Percentiles rank a stretch among this genome's conserved stretches.
Evolutionary conservation across 306 rosid species (phyloP).

Genomic region (Fragaria vesca): DNA sequence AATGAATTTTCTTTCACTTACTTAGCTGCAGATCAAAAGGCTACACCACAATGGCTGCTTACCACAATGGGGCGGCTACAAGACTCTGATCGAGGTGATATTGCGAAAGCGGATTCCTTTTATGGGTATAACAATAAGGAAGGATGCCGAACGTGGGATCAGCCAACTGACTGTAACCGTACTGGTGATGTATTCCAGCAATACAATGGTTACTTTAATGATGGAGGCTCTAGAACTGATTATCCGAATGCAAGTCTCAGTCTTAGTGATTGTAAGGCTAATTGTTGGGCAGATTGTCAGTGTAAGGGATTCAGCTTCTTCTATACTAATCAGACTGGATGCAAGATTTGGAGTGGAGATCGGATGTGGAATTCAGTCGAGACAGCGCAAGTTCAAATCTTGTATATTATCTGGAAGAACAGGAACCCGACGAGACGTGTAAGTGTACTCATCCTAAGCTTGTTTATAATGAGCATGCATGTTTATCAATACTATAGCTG

Average conservation of each 20-base stretch:
- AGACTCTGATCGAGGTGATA: background rate
- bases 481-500: background rate
- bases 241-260: background rate
- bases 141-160: background rate
- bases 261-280: background rate
- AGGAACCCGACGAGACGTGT: background rate
- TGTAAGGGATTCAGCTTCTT: slow-evolving; percentile 4
- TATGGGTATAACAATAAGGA: background rate
- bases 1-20: background rate
- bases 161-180: background rate
- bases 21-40: background rate
- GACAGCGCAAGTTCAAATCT: background rate
- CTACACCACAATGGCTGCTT: background rate
- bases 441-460: background rate
- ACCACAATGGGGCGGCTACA: background rate
- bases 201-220: no score
- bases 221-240: background rate
- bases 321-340: slow-evolving; percentile 4
- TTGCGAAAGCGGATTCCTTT: background rate
- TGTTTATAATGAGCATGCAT: background rate
- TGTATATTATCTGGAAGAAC: background rate
- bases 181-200: no score
- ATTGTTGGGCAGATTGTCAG: slow-evolving; percentile 13
- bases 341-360: slow-evolving; percentile 4
- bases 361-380: background rate